These are phyloP conservation scores for Picochlorum sp. DNA, from an alignment of 139 green algal genomes.

Conservation along the genomic window DNA sequence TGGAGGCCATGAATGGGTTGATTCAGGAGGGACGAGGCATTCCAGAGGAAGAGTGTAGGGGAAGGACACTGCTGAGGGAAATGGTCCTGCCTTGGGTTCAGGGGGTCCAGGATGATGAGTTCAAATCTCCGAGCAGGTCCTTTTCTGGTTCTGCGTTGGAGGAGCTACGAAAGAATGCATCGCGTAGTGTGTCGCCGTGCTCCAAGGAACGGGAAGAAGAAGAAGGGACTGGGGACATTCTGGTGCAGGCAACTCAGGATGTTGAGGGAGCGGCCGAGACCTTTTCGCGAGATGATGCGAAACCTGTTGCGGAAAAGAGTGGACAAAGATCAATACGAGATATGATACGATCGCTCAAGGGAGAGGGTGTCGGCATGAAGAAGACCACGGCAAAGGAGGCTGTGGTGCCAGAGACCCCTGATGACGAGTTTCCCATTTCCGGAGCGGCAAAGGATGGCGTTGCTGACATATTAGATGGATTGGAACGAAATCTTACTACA, in stretches of 20 bases:
- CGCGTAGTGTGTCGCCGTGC: neutral
- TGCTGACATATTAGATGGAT: neutral
- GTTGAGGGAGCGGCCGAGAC: neutral
- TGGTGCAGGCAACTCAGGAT: neutral
- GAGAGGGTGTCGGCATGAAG: neutral
- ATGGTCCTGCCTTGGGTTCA: constrained; percentile 9
- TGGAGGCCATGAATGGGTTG: constrained; percentile 1
- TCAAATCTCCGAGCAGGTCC: constrained; percentile 5
- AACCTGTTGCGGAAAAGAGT: neutral
- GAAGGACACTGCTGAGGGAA: neutral
- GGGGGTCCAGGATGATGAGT: constrained; percentile 12
- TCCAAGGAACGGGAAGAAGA: neutral
- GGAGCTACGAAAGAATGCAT: constrained; percentile 1
- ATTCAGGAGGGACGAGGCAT: neutral
- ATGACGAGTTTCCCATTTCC: neutral
- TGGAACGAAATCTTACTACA: neutral
- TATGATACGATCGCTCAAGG: neutral
- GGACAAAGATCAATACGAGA: too few relatives aligned
- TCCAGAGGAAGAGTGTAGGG: neutral
- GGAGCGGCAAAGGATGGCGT: neutral
- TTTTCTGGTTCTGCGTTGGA: constrained; percentile 11
- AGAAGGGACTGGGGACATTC: neutral
- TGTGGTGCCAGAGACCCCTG: neutral
- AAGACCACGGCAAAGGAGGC: neutral
- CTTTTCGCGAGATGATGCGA: neutral